A percentile compares a stretch with the other conserved stretches of the same genome.
Conservation (phyloP, 2,329 filamentous ascomycete genomes). For the Exophiala alcalophila region DNA sequence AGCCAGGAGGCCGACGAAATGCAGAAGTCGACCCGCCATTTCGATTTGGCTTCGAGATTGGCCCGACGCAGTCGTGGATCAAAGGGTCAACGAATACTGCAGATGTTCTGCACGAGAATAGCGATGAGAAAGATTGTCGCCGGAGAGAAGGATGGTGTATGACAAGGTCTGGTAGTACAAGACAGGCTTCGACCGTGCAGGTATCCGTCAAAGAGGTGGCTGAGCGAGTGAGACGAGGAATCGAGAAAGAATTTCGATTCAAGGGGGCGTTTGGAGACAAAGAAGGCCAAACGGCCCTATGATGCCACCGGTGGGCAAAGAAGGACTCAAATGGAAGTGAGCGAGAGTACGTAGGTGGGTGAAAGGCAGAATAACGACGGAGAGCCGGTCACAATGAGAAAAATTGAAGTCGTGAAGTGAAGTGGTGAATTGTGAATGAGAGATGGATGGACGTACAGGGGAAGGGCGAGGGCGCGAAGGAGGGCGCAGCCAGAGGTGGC, state of each 20-base stretch:
- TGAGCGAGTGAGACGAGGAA: slow-evolving; percentile 16
- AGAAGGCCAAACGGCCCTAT: slow-evolving; percentile 1
- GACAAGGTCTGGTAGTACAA: slow-evolving; percentile 18
- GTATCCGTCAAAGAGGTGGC: slow-evolving; percentile 5
- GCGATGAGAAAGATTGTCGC: background rate
- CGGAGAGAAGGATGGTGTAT: background rate
- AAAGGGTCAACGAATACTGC: slow-evolving; percentile 10
- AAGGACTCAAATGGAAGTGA: slow-evolving; percentile 8
- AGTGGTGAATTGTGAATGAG: too few species aligned
- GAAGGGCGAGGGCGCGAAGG: too few species aligned
- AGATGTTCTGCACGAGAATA: slow-evolving; percentile 4
- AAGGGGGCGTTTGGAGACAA: slow-evolving; percentile 12
- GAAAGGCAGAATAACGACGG: too few species aligned
- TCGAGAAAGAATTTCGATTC: slow-evolving; percentile 8
- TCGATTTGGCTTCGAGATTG: background rate
- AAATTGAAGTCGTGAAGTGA: slow-evolving; percentile 1
- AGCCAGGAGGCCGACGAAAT: slow-evolving; percentile 18
- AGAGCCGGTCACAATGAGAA: too few species aligned
- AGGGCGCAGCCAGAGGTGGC: too few species aligned
- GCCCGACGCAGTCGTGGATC: slow-evolving; percentile 19
- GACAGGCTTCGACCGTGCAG: slow-evolving; percentile 4
- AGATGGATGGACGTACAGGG: too few species aligned
- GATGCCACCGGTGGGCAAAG: background rate
- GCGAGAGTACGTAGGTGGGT: slow-evolving; percentile 10
- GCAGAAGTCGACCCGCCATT: slow-evolving; percentile 22